phyloP scores from a whole-genome alignment of 192 early-diverging fungal genomes.

The Polychytrium aggregatum region DNA sequence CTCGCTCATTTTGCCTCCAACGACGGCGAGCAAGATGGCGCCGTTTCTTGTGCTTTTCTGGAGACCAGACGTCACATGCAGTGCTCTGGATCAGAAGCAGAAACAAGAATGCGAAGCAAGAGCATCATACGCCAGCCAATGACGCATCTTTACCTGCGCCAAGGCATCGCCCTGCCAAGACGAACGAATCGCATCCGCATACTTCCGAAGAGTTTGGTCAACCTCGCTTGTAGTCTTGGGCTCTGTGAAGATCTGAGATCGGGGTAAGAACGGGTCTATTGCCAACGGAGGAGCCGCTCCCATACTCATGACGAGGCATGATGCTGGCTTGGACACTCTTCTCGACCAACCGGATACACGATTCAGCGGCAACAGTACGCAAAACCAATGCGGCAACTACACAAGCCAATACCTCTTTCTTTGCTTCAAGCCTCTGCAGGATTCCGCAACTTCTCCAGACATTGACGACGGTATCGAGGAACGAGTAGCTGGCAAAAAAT shows the following conservation, averaged over 20 bases:
- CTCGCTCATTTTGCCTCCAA: constrained; percentile 85
- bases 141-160: no score
- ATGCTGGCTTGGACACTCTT: no score
- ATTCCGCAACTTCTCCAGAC: constrained; percentile 41
- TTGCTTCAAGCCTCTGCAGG: constrained; percentile 33
- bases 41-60: no score
- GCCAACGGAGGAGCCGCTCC: neutral
- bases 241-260: constrained; percentile 66
- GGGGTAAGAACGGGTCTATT: no score
- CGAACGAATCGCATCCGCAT: constrained; percentile 21
- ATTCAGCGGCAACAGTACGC: no score
- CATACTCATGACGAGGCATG: neutral
- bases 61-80: no score
- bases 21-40: constrained; percentile 76
- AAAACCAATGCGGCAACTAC: no score
- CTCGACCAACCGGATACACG: no score
- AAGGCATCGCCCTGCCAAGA: no score
- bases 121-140: no score
- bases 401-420: constrained; percentile 40
- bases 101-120: no score
- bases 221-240: constrained; percentile 37
- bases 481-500: constrained; percentile 77
- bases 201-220: constrained; percentile 50
- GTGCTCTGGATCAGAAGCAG: no score
- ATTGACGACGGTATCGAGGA: constrained; percentile 48